A percentile compares a stretch with the other conserved stretches of the same genome.
Conservation (phyloP, 371 early-diverging fungal genomes). For the Mucor mucedo region DNA sequence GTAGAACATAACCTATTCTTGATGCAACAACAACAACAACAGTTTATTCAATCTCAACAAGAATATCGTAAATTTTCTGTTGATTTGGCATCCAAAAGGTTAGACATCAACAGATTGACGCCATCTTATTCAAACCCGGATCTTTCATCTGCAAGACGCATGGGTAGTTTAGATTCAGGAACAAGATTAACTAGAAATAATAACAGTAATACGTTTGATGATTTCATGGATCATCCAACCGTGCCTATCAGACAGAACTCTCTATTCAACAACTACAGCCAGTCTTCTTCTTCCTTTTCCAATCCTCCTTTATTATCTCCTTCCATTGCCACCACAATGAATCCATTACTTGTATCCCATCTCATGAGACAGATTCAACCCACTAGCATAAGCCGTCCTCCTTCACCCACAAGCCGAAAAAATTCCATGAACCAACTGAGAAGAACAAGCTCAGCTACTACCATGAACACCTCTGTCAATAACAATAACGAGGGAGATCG, state of each 20-base stretch:
- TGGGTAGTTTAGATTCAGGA: slow-evolving; percentile 31
- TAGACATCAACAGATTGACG: slow-evolving; percentile 37
- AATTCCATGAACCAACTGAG: slow-evolving; percentile 23
- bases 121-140: slow-evolving; percentile 53
- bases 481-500: slow-evolving; percentile 49
- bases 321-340: slow-evolving; percentile 18
- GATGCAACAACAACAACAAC: slow-evolving; percentile 9
- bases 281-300: not conserved
- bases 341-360: slow-evolving; percentile 32
- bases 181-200: slow-evolving; percentile 10
- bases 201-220: slow-evolving; percentile 9
- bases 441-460: slow-evolving; percentile 12
- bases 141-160: slow-evolving; percentile 33
- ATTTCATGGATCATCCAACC: slow-evolving; percentile 11
- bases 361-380: slow-evolving; percentile 33
- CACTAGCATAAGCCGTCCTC: slow-evolving; percentile 13
- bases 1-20: not conserved
- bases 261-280: not conserved
- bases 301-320: slow-evolving; percentile 12
- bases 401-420: slow-evolving; percentile 29
- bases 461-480: slow-evolving; percentile 7
- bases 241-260: not conserved
- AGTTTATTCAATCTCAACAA: slow-evolving; percentile 5
- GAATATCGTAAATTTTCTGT: slow-evolving; percentile 34
- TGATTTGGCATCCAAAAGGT: slow-evolving; percentile 36